Base-by-base conservation (phyloP, 2,329 filamentous ascomycete genomes). In the Colletotrichum sidae region DNA sequence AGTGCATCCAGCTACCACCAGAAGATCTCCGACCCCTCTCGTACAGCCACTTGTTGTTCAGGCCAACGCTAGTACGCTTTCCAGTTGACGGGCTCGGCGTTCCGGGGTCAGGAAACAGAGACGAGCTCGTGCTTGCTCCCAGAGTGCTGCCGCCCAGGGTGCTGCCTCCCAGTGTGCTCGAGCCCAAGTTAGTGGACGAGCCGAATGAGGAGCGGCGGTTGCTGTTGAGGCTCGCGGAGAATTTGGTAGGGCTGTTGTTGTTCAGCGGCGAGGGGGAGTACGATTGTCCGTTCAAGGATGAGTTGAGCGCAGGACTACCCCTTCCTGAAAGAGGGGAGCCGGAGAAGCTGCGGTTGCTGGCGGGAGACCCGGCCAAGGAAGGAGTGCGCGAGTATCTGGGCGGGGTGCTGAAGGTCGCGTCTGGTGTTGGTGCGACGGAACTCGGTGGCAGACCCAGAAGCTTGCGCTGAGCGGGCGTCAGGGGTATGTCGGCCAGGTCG, bases 21-120 rank as follows among this genome's bases (percentile, higher is more conserved):
- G 84, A 82, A 70, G 85, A 80, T 75, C 88, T 76, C 75, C 89
- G 81, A 72, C 92, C 91, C 79, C 90, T 92, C 78, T 97, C 93
- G 74, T 97, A 98, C 66, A 97, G 78, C 95, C 95, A 98, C 80
- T 96, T 97, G 80, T 89, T 97, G 78, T 95, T 97, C 74, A 97
- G 74, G 1, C 89, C 89, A 56, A 96, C 88, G 69, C 88, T 94
- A 46, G 90, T 89, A 61, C 88, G 86, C 80, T 91, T 93, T 42
- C 86, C 84, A 6, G 83, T 79, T 6, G 80, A 80, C 1, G 92
- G 92, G 69, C 89, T 94, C 1, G 92, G 92, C 15, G 90, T 90
- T 12, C 86, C 83, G 2, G 90, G 88, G n/a, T 87, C 87, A 17
- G 82, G 76, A 68, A 88, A 87, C 37, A 80, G 59, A 42, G 59